These are phyloP conservation scores for Alternaria sp. DNA, from an alignment of 2,329 filamentous ascomycete species.

Conservation along the genomic window DNA sequence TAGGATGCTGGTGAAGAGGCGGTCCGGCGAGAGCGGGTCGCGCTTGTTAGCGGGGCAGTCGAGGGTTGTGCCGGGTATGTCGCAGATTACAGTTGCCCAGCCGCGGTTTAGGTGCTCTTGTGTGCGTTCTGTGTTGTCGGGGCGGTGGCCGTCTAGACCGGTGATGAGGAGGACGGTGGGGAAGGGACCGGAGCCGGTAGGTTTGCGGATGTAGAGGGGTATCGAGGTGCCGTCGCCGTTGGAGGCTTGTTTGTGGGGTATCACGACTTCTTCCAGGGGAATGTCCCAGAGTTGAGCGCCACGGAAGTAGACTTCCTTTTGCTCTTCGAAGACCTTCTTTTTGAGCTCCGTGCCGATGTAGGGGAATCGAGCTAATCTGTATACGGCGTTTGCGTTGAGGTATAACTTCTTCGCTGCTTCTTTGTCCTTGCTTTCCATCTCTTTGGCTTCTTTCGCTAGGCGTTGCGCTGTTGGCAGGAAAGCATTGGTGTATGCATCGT, in stretches of 20 bases:
- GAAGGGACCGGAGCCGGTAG: slow-evolving; percentile 50
- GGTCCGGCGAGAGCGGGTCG: slow-evolving; percentile 58
- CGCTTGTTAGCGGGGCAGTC: slow-evolving; percentile 59
- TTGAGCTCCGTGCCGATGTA: slow-evolving; percentile 58
- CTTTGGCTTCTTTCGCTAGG: slow-evolving; percentile 58
- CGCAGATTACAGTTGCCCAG: slow-evolving; percentile 58
- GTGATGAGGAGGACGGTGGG: slow-evolving; percentile 63
- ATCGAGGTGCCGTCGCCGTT: slow-evolving; percentile 62
- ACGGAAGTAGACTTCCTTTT: slow-evolving; percentile 68
- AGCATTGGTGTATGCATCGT: slow-evolving; percentile 66
- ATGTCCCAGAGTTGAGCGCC: slow-evolving; percentile 54
- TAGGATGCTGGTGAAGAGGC: slow-evolving; percentile 60
- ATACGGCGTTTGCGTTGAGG: slow-evolving; percentile 73
- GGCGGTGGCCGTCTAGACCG: slow-evolving; percentile 65
- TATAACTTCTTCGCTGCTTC: slow-evolving; percentile 65
- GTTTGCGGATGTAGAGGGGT: slow-evolving; percentile 69
- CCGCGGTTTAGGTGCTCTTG: slow-evolving; percentile 55
- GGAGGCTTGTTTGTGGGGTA: slow-evolving; percentile 62
- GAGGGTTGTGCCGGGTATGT: slow-evolving; percentile 62
- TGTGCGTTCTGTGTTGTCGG: slow-evolving; percentile 54
- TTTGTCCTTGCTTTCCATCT: slow-evolving; percentile 42
- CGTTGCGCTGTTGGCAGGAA: slow-evolving; percentile 66
- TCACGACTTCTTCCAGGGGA: slow-evolving; percentile 64
- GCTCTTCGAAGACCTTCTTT: slow-evolving; percentile 67
- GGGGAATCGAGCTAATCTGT: slow-evolving; percentile 75